Percentiles rank a stretch among this genome's conserved stretches.
Conservation (phyloP, 1,139 yeast genomes). For the Debaryomycetaceae sp. region DNA sequence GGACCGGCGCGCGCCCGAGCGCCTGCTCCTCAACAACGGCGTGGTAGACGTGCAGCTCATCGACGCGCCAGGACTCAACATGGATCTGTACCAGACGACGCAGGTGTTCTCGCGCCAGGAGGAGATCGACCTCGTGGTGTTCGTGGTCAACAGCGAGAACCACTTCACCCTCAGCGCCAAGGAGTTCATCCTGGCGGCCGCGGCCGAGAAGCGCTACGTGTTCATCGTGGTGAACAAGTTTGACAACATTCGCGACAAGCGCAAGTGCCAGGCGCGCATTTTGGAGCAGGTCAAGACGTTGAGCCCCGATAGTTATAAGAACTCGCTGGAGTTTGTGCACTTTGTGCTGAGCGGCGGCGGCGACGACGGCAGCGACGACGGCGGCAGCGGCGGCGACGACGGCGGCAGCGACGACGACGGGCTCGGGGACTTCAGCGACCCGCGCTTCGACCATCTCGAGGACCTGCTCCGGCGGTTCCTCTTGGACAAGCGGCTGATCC, state of each 20-base stretch:
- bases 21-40: slow-evolving; percentile 80
- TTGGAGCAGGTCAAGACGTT: slow-evolving; percentile 82
- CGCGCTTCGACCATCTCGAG: slow-evolving; percentile 81
- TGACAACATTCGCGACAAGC: slow-evolving; percentile 77
- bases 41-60: slow-evolving; percentile 88
- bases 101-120: slow-evolving; percentile 96
- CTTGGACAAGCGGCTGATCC: slow-evolving; percentile 80
- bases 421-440: slow-evolving; percentile 24
- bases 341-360: slow-evolving; percentile 51
- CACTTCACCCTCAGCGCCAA: slow-evolving; percentile 93
- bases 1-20: slow-evolving; percentile 65
- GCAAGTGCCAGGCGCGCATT: slow-evolving; percentile 70
- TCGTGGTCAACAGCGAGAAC: slow-evolving; percentile 94
- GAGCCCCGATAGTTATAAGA: slow-evolving; percentile 89
- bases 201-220: slow-evolving; percentile 85
- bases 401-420: slow-evolving; percentile 25
- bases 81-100: slow-evolving; percentile 91
- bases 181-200: slow-evolving; percentile 88
- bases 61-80: slow-evolving; percentile 95
- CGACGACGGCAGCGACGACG: slow-evolving; percentile 23
- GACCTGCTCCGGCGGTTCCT: slow-evolving; percentile 82
- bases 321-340: slow-evolving; percentile 87
- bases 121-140: slow-evolving; percentile 92
- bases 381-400: slow-evolving; percentile 28
- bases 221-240: slow-evolving; percentile 93